Base-by-base conservation (phyloP, 768 basidiomycete species). In the Leccinum sublutescens region DNA sequence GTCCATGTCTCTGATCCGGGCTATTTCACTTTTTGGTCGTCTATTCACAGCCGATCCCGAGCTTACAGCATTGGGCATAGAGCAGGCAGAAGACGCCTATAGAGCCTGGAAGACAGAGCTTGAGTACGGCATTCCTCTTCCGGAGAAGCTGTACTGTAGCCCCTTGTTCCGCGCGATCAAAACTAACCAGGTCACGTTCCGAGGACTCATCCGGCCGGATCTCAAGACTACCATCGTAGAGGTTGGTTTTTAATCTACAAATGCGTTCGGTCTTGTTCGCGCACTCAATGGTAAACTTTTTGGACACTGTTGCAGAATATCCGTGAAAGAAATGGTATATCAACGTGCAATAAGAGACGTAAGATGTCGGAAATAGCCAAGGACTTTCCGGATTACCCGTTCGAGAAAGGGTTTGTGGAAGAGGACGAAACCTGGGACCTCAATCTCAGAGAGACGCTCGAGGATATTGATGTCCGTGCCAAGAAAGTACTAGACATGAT, bases 301-400 rank as follows among this genome's bases (percentile, higher is more conserved):
- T 34, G 43, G 2, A 10, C 15, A 10, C 27, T 11, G 47, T 1
- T 31, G 5, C 31, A 91, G 90, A 80, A 86, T 59, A 80, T 83
- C 50, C 82, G 89, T 27, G 90, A 91, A 68, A 79, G 79, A 59
- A 81, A 84, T 58, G 84, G 88, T 0, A 78, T 82, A 1, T 87
- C 90, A 59, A 89, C 88, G 0, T 90, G 88, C 64, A 89, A 91
- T 70, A 80, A 81, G 62, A 81, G 89, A 17, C 76, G 77, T 15
- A 75, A 78, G 2, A 76, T 73, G 33, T 76, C 81, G 0, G 77
- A 81, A 55, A 85, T 91, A 59, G 64, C 69, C 0, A 56, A 59
- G 0, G 63, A 77, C 8, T 89, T 73, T 66, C 84, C 85, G 0
- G 68, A 71, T 5, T 85, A 85, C 66, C 62, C 54, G 7, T 79